phyloP scores from a whole-genome alignment of 2,329 filamentous ascomycete genomes.

The Phyllosticta paracitricarpa region DNA sequence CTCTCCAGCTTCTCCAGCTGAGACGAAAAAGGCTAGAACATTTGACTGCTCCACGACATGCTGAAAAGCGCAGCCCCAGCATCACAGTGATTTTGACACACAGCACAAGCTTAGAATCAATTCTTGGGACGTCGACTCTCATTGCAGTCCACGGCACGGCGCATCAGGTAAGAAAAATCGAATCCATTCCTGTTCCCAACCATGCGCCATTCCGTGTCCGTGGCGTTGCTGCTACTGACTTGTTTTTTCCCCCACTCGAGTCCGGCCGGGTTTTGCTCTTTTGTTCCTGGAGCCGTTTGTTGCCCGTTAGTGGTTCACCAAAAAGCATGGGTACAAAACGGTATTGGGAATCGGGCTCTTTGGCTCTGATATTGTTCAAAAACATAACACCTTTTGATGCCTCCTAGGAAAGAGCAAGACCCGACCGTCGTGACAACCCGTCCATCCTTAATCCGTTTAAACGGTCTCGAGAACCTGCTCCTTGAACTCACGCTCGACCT shows the following conservation, averaged over 20 bases:
- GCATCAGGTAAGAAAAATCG: not conserved
- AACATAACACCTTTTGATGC: slow-evolving; percentile 31
- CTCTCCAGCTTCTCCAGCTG: not conserved
- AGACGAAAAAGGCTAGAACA: not conserved
- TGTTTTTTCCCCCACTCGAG: not conserved
- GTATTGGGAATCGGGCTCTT: slow-evolving; percentile 10
- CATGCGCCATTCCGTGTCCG: not conserved
- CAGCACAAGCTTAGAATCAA: not conserved
- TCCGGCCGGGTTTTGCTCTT: slow-evolving; percentile 2
- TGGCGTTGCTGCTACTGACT: not conserved
- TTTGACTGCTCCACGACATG: not conserved
- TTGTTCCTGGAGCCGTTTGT: slow-evolving; percentile 2
- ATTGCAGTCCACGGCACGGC: not conserved
- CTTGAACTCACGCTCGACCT: slow-evolving; percentile 92
- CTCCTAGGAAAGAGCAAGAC: slow-evolving; percentile 20
- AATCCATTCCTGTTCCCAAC: not conserved
- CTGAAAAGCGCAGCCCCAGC: not conserved
- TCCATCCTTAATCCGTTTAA: slow-evolving; percentile 47
- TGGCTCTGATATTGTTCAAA: slow-evolving; percentile 11
- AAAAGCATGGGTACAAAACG: slow-evolving; percentile 2
- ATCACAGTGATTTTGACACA: not conserved
- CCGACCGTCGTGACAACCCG: slow-evolving; percentile 14
- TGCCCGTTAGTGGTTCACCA: slow-evolving; percentile 3
- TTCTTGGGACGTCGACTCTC: not conserved
- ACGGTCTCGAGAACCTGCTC: slow-evolving; percentile 90